Evolutionary conservation across 768 basidiomycete genomes (phyloP).

Genomic region (Sporobolomyces phaffii): DNA sequence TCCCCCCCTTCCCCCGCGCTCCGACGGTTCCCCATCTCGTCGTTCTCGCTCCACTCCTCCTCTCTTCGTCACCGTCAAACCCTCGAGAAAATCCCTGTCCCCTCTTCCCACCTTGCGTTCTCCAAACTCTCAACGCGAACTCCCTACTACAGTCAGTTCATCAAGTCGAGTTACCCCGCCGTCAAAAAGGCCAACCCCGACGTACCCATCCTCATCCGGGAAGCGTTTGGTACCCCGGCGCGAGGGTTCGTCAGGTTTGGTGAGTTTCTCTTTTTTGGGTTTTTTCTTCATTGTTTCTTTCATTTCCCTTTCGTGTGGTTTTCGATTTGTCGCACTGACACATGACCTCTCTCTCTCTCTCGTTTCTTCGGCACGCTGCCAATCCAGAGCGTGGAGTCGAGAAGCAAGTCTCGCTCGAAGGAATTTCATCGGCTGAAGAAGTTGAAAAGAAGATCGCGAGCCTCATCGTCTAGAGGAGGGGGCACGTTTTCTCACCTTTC

Average conservation of each 20-base stretch:
- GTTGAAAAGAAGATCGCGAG: constrained; percentile 40
- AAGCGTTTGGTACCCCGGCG: constrained; percentile 42
- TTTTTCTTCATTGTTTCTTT: no score
- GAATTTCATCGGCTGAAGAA: constrained; percentile 38
- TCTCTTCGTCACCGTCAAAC: not conserved
- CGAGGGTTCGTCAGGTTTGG: constrained; percentile 42
- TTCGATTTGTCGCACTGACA: no score
- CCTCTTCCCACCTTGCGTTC: no score
- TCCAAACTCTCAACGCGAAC: no score
- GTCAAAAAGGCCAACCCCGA: constrained; percentile 43
- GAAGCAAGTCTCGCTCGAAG: constrained; percentile 41
- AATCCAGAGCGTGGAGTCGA: constrained; percentile 40
- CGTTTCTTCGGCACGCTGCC: not conserved
- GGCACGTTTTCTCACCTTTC: not conserved
- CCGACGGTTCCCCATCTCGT: no score
- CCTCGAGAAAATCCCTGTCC: not conserved
- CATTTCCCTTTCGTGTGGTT: no score
- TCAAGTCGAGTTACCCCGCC: constrained; percentile 36
- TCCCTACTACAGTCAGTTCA: constrained; percentile 42
- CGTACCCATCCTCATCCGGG: constrained; percentile 42
- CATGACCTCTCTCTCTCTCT: not conserved
- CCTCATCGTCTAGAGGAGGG: constrained; percentile 4
- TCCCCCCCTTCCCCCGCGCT: no score
- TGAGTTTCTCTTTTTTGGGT: no score
- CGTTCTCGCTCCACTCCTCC: not conserved